Base-by-base conservation (phyloP, 2,329 filamentous ascomycete genomes). In the Diaporthe sp. region DNA sequence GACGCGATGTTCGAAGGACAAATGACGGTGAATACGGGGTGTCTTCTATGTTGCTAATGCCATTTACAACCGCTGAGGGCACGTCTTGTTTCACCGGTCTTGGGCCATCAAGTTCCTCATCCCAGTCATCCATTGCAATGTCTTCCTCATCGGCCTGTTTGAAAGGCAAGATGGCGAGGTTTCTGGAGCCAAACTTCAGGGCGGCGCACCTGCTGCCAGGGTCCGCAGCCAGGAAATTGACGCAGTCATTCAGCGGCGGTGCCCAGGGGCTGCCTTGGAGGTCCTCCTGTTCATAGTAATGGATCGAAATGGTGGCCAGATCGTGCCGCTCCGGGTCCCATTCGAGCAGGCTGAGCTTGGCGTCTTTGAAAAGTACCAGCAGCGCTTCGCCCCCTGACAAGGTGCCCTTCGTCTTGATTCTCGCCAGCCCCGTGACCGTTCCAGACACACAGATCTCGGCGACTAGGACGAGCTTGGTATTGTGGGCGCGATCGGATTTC, bases 231-330 rank as follows among this genome's bases (percentile, higher is more conserved):
- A 99, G 87, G 79, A 94, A 94, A 82, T 94, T 98, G 83, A 92
- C 89, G 81, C 93, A 95, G 76, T 94, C 91, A 81, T 91, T 91
- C 79, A 97, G 85, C 72, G 93, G 90, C 70, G 93, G 89, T 68
- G 93, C 92, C 93, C 95, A 98, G 0, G 96, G 96, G 76, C 91
- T 93, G 70, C 93, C 92, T 77, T 93, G 91, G 76, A 96, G 87
- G 81, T 98, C 96, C 81, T 98, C 96, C 82, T 97, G 94, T 83
- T 99, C 97, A 85, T 98, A 99, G 87, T 96, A 98, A 86, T 99
- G 97, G 79, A 99, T 96, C 69, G 96, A 98, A 76, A 97, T 91
- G 70, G 96, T 98, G 79, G 93, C 92, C 79, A 98, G 92, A 69
- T 91, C 90, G 83, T 94, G 89, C 78, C 91, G 92, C 81, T 93